Percentiles rank a stretch among this genome's conserved stretches.
Evolutionary conservation across 1,284 basidiomycete genomes (phyloP).

Genomic region (Peniophora sp.): DNA sequence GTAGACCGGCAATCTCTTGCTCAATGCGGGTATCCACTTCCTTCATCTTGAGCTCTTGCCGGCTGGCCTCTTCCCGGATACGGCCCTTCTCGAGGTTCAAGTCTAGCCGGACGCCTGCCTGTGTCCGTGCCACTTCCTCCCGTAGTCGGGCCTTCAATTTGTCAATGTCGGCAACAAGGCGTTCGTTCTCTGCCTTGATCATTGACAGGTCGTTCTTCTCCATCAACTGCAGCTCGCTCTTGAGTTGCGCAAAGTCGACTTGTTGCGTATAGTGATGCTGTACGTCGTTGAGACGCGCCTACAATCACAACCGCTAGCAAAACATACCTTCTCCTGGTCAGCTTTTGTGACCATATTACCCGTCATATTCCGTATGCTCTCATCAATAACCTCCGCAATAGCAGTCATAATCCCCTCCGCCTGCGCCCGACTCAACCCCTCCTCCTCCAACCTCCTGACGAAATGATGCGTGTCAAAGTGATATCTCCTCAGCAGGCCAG

Average conservation of each 20-base stretch:
- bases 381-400: constrained; percentile 92
- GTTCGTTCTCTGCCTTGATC: constrained; percentile 94
- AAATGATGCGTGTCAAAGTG: constrained; percentile 96
- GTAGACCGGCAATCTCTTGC: constrained; percentile 87
- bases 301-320: background rate
- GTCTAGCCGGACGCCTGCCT: constrained; percentile 91
- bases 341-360: constrained; percentile 90
- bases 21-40: constrained; percentile 98
- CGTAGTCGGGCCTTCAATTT: constrained; percentile 92
- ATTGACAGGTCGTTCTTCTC: constrained; percentile 97
- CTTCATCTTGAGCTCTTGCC: constrained; percentile 95
- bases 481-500: constrained; percentile 32
- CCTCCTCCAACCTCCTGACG: constrained; percentile 79
- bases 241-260: constrained; percentile 96
- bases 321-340: constrained; percentile 84
- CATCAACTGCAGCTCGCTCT: constrained; percentile 92
- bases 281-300: background rate
- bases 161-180: constrained; percentile 87
- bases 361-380: constrained; percentile 90
- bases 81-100: constrained; percentile 96
- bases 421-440: constrained; percentile 82
- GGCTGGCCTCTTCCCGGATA: constrained; percentile 88
- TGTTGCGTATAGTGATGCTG: constrained; percentile 93
- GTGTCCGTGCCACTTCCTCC: constrained; percentile 88
- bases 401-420: constrained; percentile 94